Evolutionary conservation across 192 early-diverging fungal species (phyloP).

Genomic region (Coemansia sp.): DNA sequence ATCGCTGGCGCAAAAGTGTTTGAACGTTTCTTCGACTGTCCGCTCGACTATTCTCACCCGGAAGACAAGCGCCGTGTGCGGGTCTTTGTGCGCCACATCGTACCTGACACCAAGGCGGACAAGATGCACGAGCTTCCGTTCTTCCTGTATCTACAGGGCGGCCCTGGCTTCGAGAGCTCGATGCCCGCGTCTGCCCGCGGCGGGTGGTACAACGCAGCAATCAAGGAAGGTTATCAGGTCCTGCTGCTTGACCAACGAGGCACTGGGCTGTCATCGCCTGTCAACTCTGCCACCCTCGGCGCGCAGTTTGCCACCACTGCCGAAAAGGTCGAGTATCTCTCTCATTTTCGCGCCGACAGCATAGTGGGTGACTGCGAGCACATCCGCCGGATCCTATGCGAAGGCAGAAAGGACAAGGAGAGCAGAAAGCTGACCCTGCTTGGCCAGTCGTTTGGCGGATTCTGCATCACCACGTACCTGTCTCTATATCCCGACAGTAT

Average conservation of each 20-base stretch:
- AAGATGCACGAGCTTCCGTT: constrained; percentile 58
- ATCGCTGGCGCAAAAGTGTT: constrained; percentile 60
- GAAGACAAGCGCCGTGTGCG: constrained; percentile 29
- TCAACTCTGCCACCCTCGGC: constrained; percentile 55
- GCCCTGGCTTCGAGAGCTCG: constrained; percentile 58
- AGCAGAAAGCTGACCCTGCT: constrained; percentile 57
- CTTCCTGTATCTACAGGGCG: constrained; percentile 61
- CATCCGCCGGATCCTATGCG: constrained; percentile 60
- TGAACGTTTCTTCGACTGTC: constrained; percentile 61
- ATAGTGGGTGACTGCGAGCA: constrained; percentile 68
- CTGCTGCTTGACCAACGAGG: constrained; percentile 70
- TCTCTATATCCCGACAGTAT: constrained; percentile 64
- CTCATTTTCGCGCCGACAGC: constrained; percentile 66
- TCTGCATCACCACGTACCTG: constrained; percentile 67
- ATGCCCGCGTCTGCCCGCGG: constrained; percentile 50
- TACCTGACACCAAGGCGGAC: constrained; percentile 53
- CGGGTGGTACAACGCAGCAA: constrained; percentile 58
- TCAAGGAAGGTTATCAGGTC: constrained; percentile 64
- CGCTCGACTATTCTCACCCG: constrained; percentile 51
- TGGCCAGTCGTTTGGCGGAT: constrained; percentile 72
- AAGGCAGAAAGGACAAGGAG: constrained; percentile 22
- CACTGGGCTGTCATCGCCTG: constrained; percentile 62
- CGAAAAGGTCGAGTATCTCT: constrained; percentile 62
- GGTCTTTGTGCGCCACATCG: constrained; percentile 60
- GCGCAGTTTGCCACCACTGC: constrained; percentile 50